phyloP scores from a whole-genome alignment of 768 basidiomycete genomes.

The Podaxis mareebaensis region DNA sequence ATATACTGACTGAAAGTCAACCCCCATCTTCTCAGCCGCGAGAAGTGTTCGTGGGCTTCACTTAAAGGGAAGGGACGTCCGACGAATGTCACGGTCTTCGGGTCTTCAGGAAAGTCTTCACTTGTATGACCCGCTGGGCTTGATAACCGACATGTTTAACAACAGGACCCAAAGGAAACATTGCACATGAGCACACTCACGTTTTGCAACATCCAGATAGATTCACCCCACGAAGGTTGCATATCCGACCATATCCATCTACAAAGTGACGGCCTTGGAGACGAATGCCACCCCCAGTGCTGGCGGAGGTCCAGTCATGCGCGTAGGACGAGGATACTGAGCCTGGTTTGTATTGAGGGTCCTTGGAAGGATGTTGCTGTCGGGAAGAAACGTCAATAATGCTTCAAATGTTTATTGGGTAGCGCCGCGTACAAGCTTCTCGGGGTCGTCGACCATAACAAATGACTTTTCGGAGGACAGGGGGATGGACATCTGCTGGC shows the following conservation, averaged over 20 bases:
- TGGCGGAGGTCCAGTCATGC: conserved; percentile 68
- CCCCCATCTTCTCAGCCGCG: conserved; percentile 83
- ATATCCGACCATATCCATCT: conserved; percentile 78
- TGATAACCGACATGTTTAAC: conserved; percentile 16
- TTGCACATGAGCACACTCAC: conserved; percentile 42
- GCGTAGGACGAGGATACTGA: conserved; percentile 51
- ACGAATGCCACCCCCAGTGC: conserved; percentile 55
- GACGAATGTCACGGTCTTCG: conserved; percentile 76
- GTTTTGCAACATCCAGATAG: conserved; percentile 81
- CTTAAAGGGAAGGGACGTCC: conserved; percentile 89
- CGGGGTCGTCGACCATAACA: conserved; percentile 9
- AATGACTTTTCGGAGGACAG: conserved; percentile 8
- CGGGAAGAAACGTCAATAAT: not conserved
- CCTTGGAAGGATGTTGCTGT: conserved; percentile 47
- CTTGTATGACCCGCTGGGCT: conserved; percentile 74
- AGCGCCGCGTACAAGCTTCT: not conserved
- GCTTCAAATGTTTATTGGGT: not conserved
- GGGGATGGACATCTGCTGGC: not conserved
- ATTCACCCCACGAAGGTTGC: conserved; percentile 83
- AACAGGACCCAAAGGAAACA: not conserved
- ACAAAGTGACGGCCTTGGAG: conserved; percentile 80
- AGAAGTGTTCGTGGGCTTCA: conserved; percentile 84
- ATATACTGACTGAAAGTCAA: conserved; percentile 73
- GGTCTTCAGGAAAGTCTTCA: conserved; percentile 64
- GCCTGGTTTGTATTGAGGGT: conserved; percentile 46